Evolutionary conservation across 2,329 filamentous ascomycete species (phyloP).

Genomic region (Albophoma yamanashiensis): DNA sequence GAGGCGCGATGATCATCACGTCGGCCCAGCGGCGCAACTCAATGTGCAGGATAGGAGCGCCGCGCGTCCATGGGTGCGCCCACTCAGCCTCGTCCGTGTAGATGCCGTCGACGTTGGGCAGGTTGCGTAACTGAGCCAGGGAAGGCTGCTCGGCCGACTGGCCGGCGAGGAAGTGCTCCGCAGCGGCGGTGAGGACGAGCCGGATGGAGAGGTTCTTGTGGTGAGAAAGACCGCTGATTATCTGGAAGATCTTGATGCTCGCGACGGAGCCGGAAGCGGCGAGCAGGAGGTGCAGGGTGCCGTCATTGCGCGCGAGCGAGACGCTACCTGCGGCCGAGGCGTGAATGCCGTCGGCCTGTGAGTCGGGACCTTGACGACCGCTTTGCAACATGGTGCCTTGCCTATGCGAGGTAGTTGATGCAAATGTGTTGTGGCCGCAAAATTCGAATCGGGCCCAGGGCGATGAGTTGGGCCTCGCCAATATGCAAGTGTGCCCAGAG

Average conservation of each 20-base stretch:
- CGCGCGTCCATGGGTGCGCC: constrained; percentile 65
- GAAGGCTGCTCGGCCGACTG: constrained; percentile 70
- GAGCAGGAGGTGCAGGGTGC: constrained; percentile 30
- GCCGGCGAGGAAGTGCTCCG: constrained; percentile 64
- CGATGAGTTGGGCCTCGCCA: not conserved
- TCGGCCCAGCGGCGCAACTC: constrained; percentile 73
- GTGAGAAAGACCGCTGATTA: constrained; percentile 46
- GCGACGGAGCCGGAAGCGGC: constrained; percentile 54
- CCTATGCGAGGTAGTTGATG: not conserved
- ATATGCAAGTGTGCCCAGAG: not conserved
- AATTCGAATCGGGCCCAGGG: not conserved
- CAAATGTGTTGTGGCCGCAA: not conserved
- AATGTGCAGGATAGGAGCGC: constrained; percentile 79
- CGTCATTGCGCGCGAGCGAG: constrained; percentile 21
- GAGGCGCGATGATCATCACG: constrained; percentile 66
- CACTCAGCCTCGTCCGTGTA: constrained; percentile 85
- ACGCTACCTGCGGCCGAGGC: constrained; percentile 20
- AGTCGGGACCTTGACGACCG: not conserved
- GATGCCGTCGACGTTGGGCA: constrained; percentile 68
- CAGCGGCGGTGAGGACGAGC: constrained; percentile 68
- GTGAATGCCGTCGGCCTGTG: constrained; percentile 1
- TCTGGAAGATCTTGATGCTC: constrained; percentile 70
- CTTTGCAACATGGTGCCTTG: not conserved
- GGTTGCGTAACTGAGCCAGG: constrained; percentile 42
- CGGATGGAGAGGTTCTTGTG: constrained; percentile 61